Conservation (phyloP, 2,329 filamentous ascomycete species). For the Scopulariopsis brevicaulis region DNA sequence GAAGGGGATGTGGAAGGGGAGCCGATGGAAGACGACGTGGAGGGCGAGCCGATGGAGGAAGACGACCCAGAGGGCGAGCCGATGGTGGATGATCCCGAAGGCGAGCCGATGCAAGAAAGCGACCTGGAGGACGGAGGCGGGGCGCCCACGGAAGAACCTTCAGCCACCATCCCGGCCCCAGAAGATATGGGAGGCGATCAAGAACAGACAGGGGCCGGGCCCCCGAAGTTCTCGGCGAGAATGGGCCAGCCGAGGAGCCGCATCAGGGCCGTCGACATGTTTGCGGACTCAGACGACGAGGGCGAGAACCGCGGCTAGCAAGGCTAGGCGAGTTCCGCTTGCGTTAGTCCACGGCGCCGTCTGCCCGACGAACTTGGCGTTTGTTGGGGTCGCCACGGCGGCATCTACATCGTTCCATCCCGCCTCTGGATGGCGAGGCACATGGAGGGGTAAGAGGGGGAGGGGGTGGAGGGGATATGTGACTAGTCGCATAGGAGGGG, state of each 20-base stretch:
- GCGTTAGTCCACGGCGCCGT: background rate
- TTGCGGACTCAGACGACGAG: constrained; percentile 23
- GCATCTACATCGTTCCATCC: too few species aligned
- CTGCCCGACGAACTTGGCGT: background rate
- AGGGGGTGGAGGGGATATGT: background rate
- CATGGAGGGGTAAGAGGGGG: too few species aligned
- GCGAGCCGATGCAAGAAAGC: constrained; percentile 29
- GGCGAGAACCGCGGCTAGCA: constrained; percentile 23
- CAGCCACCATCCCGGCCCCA: background rate
- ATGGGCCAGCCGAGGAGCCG: constrained; percentile 38
- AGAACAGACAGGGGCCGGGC: background rate
- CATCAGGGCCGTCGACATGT: constrained; percentile 76
- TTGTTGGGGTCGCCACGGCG: background rate
- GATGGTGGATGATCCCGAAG: constrained; percentile 30
- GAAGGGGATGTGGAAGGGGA: constrained; percentile 34
- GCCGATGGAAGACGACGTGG: constrained; percentile 32
- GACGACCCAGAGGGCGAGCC: constrained; percentile 26
- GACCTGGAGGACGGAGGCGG: constrained; percentile 21
- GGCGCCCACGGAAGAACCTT: background rate
- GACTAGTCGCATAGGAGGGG: background rate
- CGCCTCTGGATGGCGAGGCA: too few species aligned
- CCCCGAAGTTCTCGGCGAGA: constrained; percentile 13
- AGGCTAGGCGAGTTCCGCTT: background rate
- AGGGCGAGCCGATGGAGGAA: constrained; percentile 32
- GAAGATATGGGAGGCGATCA: background rate